Evolutionary conservation across 805 yeast species (phyloP).

Genomic region (Suhomyces emberorum): DNA sequence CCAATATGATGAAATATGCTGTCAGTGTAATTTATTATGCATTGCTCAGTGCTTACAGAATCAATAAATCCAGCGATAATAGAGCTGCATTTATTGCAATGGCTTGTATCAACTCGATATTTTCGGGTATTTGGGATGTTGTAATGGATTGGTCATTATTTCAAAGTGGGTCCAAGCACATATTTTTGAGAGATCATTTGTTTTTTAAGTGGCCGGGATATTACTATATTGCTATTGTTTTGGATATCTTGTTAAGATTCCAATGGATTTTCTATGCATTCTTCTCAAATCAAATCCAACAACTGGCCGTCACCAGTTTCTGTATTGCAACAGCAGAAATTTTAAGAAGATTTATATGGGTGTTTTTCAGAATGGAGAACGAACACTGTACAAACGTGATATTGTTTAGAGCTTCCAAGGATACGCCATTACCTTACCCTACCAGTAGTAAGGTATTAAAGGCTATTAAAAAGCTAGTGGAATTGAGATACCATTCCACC

Average conservation of each 20-base stretch:
- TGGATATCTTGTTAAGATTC: slow-evolving; percentile 73
- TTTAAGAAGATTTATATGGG: slow-evolving; percentile 83
- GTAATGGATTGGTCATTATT: slow-evolving; percentile 94
- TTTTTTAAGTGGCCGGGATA: slow-evolving; percentile 53
- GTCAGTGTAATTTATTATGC: slow-evolving; percentile 66
- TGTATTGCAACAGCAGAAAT: slow-evolving; percentile 80
- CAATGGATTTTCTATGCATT: slow-evolving; percentile 91
- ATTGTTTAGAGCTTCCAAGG: slow-evolving; percentile 82
- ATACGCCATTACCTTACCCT: slow-evolving; percentile 79
- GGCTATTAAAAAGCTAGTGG: slow-evolving; percentile 35
- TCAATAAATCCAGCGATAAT: slow-evolving; percentile 40
- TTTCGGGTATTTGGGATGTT: slow-evolving; percentile 80
- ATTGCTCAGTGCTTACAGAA: slow-evolving; percentile 74
- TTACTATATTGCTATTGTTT: slow-evolving; percentile 72
- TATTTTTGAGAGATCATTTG: slow-evolving; percentile 66
- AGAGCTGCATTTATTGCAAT: slow-evolving; percentile 65
- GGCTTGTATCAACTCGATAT: slow-evolving; percentile 70
- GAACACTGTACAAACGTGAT: slow-evolving; percentile 92
- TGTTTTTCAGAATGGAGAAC: slow-evolving; percentile 89
- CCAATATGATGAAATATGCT: slow-evolving; percentile 78
- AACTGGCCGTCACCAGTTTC: slow-evolving; percentile 84
- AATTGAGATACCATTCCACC: slow-evolving; percentile 22
- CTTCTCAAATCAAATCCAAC: slow-evolving; percentile 73
- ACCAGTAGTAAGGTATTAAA: slow-evolving; percentile 31
- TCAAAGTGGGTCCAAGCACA: slow-evolving; percentile 58